Percentiles rank a stretch among this genome's conserved stretches.
phyloP scores from a whole-genome alignment of 2,329 filamentous ascomycete species.

The Scytalidium sp. region DNA sequence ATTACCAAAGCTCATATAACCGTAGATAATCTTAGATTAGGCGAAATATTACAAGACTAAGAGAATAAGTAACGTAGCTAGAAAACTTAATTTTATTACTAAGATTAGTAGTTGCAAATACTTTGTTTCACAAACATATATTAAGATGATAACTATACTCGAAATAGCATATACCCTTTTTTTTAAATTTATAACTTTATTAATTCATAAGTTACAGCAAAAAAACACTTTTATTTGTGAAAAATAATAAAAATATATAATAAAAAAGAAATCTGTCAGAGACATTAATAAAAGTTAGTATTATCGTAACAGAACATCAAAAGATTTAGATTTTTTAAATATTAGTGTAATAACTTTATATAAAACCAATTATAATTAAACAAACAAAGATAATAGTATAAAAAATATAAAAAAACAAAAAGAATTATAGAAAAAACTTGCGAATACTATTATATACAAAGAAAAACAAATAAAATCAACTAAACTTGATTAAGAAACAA shows the following conservation, averaged over 20 bases:
- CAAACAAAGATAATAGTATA: neutral
- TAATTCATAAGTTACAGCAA: neutral
- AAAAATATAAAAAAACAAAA: too few species aligned
- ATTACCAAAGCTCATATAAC: neutral
- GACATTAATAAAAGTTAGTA: neutral
- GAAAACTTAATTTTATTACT: neutral
- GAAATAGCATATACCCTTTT: neutral
- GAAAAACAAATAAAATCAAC: too few species aligned
- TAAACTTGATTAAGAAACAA: neutral
- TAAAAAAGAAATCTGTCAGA: neutral
- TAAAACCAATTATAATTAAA: neutral
- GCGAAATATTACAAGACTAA: neutral
- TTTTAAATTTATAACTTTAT: neutral
- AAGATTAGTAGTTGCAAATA: neutral
- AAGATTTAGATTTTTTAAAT: neutral
- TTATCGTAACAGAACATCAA: neutral
- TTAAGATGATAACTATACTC: neutral
- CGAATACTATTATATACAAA: too few species aligned
- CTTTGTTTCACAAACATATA: neutral
- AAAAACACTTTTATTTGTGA: neutral
- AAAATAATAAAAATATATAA: neutral
- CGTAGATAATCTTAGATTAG: neutral
- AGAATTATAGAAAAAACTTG: too few species aligned
- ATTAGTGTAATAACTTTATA: neutral
- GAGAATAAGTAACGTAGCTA: neutral